Base-by-base conservation (phyloP, 768 basidiomycete genomes). In the Termitomyces sp. region DNA sequence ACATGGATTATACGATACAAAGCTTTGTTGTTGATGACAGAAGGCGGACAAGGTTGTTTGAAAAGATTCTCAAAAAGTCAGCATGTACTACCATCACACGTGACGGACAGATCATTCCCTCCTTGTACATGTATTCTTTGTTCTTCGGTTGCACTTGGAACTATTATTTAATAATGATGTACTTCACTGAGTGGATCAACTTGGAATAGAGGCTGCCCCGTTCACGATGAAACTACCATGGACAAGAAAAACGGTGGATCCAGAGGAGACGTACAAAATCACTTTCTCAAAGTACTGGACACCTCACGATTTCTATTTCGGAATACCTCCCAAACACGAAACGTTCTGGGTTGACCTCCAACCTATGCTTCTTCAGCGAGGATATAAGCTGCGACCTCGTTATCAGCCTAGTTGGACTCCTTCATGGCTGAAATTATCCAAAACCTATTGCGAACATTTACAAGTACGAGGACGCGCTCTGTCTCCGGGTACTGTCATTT, bases 321-420 rank as follows among this genome's bases (percentile, higher is more conserved):
- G 53, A 2, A n/a, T 27, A 5, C 44, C 46, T 29, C 7, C 1
- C 1, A 9, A 45, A 35, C 21, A 23, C 4, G 43, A 54, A 45
- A 5, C 10, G 16, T 45, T 46, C 12, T 55, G 54, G 54, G 54
- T 47, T 10, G 23, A 23, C 25, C 27, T 38, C 40, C 37, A 47
- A 12, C 37, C 37, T 25, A 40, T 54, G 53, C 57, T 54, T 41
- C 27, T 45, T 17, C 9, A n/a, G 2, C 50, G 49, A n/a, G 50
- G 40, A 17, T 56, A 45, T 38, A 25, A 58, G 27, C 57, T 54
- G 6, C 43, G 51, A 38, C 35, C 56, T 19, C 41, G 51, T 35
- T 58, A 52, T 41, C 42, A 34, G 17, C 57, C 42, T 29, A 35
- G 12, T 14, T 51, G 56, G 25, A 66, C 54, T 4, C 60, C 32